Conservation (phyloP, 805 yeast species). For the Jamesozyma rosinii region DNA sequence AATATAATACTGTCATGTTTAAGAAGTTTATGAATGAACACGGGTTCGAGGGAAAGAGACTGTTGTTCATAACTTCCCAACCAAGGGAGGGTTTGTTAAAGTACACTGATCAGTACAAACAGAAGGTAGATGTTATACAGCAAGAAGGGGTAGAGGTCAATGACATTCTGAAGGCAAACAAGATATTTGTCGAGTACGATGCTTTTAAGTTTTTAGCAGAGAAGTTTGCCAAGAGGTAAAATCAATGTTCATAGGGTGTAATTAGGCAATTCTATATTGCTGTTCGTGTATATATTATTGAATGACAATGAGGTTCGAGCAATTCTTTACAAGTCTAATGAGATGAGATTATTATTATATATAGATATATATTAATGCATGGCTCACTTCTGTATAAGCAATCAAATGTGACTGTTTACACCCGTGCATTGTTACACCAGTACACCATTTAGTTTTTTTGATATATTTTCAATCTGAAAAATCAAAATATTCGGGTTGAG, state of each 20-base stretch:
- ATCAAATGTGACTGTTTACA: background rate
- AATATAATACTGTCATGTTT: slow-evolving; percentile 20
- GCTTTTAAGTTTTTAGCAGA: slow-evolving; percentile 57
- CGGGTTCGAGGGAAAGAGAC: slow-evolving; percentile 37
- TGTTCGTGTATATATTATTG: background rate
- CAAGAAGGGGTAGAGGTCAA: slow-evolving; percentile 77
- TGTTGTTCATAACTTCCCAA: slow-evolving; percentile 60
- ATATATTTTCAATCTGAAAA: no score
- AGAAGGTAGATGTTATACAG: slow-evolving; percentile 53
- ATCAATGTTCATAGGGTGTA: background rate
- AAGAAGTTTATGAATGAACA: slow-evolving; percentile 42
- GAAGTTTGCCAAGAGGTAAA: slow-evolving; percentile 10
- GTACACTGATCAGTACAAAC: slow-evolving; percentile 45
- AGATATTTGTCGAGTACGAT: slow-evolving; percentile 59
- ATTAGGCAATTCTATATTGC: background rate
- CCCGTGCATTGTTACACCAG: background rate
- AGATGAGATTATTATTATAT: no score
- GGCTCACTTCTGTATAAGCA: no score
- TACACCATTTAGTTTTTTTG: background rate
- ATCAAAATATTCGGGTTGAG: background rate
- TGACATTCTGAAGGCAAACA: slow-evolving; percentile 71
- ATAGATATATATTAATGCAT: no score
- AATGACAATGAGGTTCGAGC: background rate
- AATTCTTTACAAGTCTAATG: background rate
- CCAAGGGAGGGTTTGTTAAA: slow-evolving; percentile 51